Conservation (phyloP, 2,329 filamentous ascomycete genomes). For the Dendryphion nanum region DNA sequence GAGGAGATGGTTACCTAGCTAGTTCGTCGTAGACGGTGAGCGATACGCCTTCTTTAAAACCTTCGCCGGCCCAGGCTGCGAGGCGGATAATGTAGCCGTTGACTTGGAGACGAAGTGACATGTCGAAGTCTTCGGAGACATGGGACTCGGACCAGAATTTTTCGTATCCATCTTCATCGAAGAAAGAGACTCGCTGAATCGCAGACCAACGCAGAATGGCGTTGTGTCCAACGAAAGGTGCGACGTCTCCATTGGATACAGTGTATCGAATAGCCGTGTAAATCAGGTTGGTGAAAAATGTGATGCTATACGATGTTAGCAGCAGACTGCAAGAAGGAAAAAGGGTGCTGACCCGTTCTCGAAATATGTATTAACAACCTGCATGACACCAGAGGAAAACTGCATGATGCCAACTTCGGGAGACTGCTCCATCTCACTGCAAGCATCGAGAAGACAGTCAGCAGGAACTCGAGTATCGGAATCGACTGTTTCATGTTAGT, state of each 20-base stretch:
- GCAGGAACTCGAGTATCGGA: slow-evolving; percentile 75
- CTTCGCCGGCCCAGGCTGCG: slow-evolving; percentile 64
- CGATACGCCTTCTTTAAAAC: slow-evolving; percentile 71
- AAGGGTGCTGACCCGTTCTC: slow-evolving; percentile 53
- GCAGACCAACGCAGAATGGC: slow-evolving; percentile 70
- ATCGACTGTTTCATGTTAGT: slow-evolving; percentile 49
- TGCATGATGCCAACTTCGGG: slow-evolving; percentile 73
- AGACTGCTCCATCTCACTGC: slow-evolving; percentile 76
- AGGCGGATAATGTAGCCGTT: slow-evolving; percentile 66
- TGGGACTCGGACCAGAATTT: slow-evolving; percentile 73
- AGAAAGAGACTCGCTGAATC: slow-evolving; percentile 55
- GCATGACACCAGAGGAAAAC: slow-evolving; percentile 74
- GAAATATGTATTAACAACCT: slow-evolving; percentile 68
- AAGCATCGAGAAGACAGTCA: slow-evolving; percentile 73
- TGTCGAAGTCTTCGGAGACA: slow-evolving; percentile 75
- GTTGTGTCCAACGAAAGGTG: slow-evolving; percentile 74
- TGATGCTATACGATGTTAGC: slow-evolving; percentile 50
- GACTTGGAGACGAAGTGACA: slow-evolving; percentile 67
- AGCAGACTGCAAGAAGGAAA: background rate
- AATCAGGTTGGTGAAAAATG: slow-evolving; percentile 74
- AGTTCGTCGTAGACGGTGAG: slow-evolving; percentile 70
- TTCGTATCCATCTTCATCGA: slow-evolving; percentile 58
- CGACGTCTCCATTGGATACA: slow-evolving; percentile 67
- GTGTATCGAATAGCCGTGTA: slow-evolving; percentile 69
- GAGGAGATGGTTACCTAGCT: too few species aligned